These are phyloP conservation scores for Candolleomyces efflorescens DNA, from an alignment of 768 basidiomycete species.

Conservation along the genomic window DNA sequence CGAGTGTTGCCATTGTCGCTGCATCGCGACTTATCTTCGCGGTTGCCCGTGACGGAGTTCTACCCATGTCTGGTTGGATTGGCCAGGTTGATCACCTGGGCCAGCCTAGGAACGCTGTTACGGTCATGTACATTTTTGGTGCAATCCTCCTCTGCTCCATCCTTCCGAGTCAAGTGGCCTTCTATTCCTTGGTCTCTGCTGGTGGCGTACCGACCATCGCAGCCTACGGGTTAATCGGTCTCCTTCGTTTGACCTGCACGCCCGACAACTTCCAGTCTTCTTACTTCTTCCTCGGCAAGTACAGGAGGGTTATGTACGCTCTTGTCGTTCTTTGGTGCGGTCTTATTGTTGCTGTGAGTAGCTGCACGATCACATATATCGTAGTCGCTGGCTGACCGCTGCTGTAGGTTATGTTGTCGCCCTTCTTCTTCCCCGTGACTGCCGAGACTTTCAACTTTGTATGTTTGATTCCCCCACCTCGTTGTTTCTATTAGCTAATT, in stretches of 20 bases:
- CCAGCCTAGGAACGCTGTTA: constrained; percentile 82
- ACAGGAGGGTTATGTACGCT: constrained; percentile 64
- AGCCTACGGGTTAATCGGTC: constrained; percentile 78
- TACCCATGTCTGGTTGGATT: constrained; percentile 83
- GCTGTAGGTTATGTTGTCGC: constrained; percentile 72
- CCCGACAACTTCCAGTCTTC: constrained; percentile 70
- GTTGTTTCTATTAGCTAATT: constrained; percentile 1
- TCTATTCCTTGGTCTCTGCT: constrained; percentile 86
- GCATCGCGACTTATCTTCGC: constrained; percentile 87
- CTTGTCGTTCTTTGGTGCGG: constrained; percentile 68
- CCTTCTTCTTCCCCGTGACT: constrained; percentile 82
- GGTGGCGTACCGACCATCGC: constrained; percentile 85
- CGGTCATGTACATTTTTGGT: constrained; percentile 80
- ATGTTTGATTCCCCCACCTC: constrained; percentile 23
- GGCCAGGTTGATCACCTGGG: constrained; percentile 64
- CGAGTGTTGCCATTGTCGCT: constrained; percentile 83
- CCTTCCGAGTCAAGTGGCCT: constrained; percentile 86
- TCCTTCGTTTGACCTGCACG: constrained; percentile 75
- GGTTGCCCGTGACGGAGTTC: constrained; percentile 90
- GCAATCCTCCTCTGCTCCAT: constrained; percentile 80
- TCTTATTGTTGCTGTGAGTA: constrained; percentile 65
- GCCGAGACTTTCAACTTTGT: constrained; percentile 83
- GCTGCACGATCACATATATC: not conserved
- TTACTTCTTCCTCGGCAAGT: constrained; percentile 66
- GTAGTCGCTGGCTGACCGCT: not conserved